Percentiles rank a stretch among this genome's conserved stretches.
These are phyloP conservation scores for Euphorbia peplus DNA, from an alignment of 345 rosid genomes.

Conservation along the genomic window DNA sequence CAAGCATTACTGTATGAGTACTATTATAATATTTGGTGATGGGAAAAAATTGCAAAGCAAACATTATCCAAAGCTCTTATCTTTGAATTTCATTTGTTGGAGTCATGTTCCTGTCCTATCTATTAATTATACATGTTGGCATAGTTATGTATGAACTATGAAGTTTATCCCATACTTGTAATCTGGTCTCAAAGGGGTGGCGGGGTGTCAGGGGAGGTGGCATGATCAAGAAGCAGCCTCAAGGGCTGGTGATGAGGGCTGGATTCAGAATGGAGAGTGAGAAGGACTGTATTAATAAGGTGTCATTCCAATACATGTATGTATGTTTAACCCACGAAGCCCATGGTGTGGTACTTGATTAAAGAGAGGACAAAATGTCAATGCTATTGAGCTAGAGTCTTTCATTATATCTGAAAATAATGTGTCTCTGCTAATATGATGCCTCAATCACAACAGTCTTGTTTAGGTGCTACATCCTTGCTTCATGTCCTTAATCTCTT, in stretches of 20 bases:
- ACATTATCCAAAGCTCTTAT: neutral
- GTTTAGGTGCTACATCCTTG: neutral
- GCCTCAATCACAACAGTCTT: constrained; percentile 3
- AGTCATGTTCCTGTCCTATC: neutral
- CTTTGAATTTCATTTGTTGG: neutral
- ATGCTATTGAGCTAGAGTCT: neutral
- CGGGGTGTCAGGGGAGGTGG: no score
- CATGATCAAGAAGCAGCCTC: no score
- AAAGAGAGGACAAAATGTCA: neutral
- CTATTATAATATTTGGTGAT: neutral
- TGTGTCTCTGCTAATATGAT: neutral
- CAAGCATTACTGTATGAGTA: no score
- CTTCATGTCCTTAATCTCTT: neutral
- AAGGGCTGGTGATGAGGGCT: no score
- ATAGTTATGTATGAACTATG: neutral
- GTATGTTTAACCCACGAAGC: neutral
- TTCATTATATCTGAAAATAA: neutral
- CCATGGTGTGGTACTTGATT: neutral
- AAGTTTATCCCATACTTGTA: no score
- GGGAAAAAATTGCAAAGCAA: neutral
- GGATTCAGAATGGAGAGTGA: no score
- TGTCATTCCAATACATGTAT: neutral
- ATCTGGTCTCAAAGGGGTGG: no score
- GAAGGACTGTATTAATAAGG: neutral
- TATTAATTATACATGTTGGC: neutral